Evolutionary conservation across 495 filamentous ascomycete genomes (phyloP).

Genomic region (Neurospora tetrasperma): DNA sequence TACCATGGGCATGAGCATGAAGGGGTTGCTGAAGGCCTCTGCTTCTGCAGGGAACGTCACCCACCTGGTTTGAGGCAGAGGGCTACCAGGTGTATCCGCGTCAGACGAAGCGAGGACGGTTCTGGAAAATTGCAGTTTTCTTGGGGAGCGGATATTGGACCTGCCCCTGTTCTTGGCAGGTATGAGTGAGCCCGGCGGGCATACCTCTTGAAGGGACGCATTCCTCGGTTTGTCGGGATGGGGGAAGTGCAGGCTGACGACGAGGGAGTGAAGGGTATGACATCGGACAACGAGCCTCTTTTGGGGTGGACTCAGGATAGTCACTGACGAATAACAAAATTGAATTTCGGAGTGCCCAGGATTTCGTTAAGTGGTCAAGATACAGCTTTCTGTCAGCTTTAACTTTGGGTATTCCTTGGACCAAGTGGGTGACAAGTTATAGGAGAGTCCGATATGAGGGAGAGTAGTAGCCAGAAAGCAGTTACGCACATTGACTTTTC

Average conservation of each 20-base stretch:
- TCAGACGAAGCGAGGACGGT: not conserved
- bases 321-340: too few species aligned
- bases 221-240: not conserved
- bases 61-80: not conserved
- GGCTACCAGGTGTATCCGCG: not conserved
- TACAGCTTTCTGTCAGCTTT: too few species aligned
- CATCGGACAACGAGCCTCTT: too few species aligned
- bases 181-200: too few species aligned
- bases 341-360: too few species aligned
- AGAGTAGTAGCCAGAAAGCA: not conserved
- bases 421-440: too few species aligned
- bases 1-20: not conserved
- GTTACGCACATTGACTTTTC: not conserved
- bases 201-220: not conserved
- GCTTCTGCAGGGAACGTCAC: not conserved
- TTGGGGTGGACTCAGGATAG: too few species aligned
- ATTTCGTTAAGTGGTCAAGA: too few species aligned
- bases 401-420: too few species aligned
- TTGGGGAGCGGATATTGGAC: not conserved
- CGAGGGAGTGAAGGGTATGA: too few species aligned
- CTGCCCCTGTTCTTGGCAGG: not conserved
- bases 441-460: too few species aligned
- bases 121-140: not conserved
- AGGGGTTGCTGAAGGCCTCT: not conserved
- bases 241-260: too few species aligned